Base-by-base conservation (phyloP, 345 rosid genomes). In the Luvunga scandens region DNA sequence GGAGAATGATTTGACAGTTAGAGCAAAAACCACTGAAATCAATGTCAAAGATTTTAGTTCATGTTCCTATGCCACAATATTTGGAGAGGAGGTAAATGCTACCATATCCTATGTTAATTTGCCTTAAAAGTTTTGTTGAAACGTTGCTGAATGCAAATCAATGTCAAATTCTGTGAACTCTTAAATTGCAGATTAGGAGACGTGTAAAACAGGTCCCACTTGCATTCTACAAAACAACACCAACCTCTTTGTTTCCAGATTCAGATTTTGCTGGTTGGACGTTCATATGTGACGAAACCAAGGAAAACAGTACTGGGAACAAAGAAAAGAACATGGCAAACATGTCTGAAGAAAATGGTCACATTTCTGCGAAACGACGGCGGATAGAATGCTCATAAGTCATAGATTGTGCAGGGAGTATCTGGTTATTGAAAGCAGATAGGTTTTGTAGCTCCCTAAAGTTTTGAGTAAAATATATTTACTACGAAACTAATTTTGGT, bases 131-230 rank as follows among this genome's bases (percentile, higher is more conserved):
- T 10, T 77, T 8, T 18, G 18, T 71, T 28, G 33, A 31, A 25
- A 55, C 31, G 48, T 9, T 19, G 57, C 22, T 53, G 22, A 53
- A 18, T 53, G 57, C 57, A 18, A 45, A 45, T 12, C 50, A 45
- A 45, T 45, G 16, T 3, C 1, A 18, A 45, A 19, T n/a, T 22
- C 21, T 30, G 19, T 53, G 14, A 48, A 21, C 48, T 1, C 33
- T 21, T 2, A 50, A 65, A 8, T 53, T 68, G 78, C 94, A 93
- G 98, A 87, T 89, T 68, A 84, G 93, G 24, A 77, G 98, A 84
- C 90, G 97, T 75, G 93, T 96, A 22, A 96, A 96, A 79, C 97
- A 96, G 83, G 97, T 94, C 34, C 97, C 99, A 7, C 80, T 92
- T 83, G 97, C 97, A 7, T 90, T 91, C 81, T 92, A 92, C 78